These are phyloP conservation scores for Orbilia blumenaviensis DNA, from an alignment of 2,329 filamentous ascomycete genomes.

Conservation along the genomic window DNA sequence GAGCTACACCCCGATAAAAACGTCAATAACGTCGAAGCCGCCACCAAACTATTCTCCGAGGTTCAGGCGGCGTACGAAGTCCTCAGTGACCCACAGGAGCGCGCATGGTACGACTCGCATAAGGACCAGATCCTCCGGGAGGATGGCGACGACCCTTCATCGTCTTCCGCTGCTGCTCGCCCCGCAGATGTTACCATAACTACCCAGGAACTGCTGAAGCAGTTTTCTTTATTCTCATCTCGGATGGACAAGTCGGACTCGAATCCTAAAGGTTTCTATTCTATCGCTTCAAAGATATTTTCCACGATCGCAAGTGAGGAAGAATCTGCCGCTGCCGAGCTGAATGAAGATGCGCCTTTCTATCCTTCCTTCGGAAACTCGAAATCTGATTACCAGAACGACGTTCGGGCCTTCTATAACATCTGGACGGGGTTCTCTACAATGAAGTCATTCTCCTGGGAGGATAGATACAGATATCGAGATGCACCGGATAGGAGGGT, in stretches of 20 bases:
- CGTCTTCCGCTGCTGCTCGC: conserved; percentile 63
- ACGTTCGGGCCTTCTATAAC: conserved; percentile 82
- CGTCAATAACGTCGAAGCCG: conserved; percentile 80
- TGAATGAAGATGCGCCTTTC: conserved; percentile 68
- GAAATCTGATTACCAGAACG: conserved; percentile 77
- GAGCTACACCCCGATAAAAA: conserved; percentile 96
- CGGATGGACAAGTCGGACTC: conserved; percentile 55
- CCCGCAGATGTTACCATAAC: conserved; percentile 76
- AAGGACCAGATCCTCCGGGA: conserved; percentile 82
- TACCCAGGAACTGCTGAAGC: conserved; percentile 76
- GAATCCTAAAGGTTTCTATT: conserved; percentile 82
- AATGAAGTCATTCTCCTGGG: conserved; percentile 86
- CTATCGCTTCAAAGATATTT: conserved; percentile 79
- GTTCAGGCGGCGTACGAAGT: conserved; percentile 93
- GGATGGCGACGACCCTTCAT: conserved; percentile 62
- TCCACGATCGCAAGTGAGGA: conserved; percentile 83
- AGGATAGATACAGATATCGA: conserved; percentile 80
- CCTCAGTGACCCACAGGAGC: conserved; percentile 93
- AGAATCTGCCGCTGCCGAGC: conserved; percentile 75
- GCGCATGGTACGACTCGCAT: conserved; percentile 97
- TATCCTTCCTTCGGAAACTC: conserved; percentile 86
- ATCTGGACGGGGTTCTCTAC: conserved; percentile 84
- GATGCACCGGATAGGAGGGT: conserved; percentile 87
- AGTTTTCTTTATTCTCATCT: conserved; percentile 55
- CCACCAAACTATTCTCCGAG: conserved; percentile 87